Evolutionary conservation across 345 rosid species (phyloP), one percentile per base, ranked within the genome.

Genomic region (Xanthoceras sorbifolium): DNA sequence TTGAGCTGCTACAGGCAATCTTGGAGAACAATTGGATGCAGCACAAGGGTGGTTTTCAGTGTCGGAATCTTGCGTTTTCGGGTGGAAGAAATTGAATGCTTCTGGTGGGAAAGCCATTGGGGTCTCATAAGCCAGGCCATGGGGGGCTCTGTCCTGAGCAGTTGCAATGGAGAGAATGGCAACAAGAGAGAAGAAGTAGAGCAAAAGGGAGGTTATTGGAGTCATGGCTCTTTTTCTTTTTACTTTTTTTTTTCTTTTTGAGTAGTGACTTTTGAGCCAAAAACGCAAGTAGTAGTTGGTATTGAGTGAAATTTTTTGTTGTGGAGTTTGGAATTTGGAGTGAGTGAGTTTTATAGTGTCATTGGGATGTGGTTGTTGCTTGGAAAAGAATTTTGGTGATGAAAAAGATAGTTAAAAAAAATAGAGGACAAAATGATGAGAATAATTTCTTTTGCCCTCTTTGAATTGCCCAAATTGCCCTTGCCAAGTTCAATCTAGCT

Each of bases 121-220:
- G 6, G 46, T 88, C 81, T 91, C 93, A 48, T 88, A 71, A 60
- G 73, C 87, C 0, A 96, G 82, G 2, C 99, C 99, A 67, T 96
- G 99, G 70, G 98, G 99, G 74, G 97, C 97, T 84, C 99, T 86
- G 26, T 74, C 93, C 78, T 93, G 91, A 20, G 90, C 94, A 64
- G 48, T 67, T 36, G 87, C 85, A 1, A 79, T 40, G 73, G 79
- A 80, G 29, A 86, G 63, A 71, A 86, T 40, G 68, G 87, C 9
- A 31, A 83, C 31, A 81, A 80, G 68, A 68, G 81, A 84, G 67
- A 82, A n/a, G n/a, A n/a, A 17, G 65, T 86, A 11, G 50, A 90
- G 76, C 78, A 89, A 20, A 76, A 82, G 75, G 68, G 82, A 79
- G 69, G 85, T 6, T 59, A n/a, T 62, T 9, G 85, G 59, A 71